These are phyloP conservation scores for Candolleomyces efflorescens DNA, from an alignment of 768 basidiomycete species.

Conservation along the genomic window DNA sequence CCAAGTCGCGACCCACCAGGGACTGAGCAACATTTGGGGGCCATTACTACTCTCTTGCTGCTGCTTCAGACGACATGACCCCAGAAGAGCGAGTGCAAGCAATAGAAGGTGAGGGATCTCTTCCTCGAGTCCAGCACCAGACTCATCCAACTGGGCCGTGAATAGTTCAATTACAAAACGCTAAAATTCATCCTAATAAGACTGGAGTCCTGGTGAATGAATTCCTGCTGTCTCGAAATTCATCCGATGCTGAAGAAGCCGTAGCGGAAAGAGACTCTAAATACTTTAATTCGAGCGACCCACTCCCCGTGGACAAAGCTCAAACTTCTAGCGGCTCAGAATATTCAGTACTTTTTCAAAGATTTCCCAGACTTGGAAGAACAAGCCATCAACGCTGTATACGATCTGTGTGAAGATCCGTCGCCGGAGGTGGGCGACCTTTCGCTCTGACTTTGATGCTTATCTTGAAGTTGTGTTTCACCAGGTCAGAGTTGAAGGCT, in stretches of 20 bases:
- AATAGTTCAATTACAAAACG: background rate
- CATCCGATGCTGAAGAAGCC: background rate
- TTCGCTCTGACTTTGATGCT: slow-evolving; percentile 5
- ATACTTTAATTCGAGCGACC: slow-evolving; percentile 10
- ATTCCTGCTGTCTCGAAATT: background rate
- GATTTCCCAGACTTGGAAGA: slow-evolving; percentile 73
- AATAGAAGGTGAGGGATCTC: background rate
- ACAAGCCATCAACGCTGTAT: slow-evolving; percentile 71
- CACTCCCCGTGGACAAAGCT: slow-evolving; percentile 42
- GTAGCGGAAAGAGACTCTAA: background rate
- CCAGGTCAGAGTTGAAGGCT: slow-evolving; percentile 69
- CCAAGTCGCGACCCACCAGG: too few species aligned
- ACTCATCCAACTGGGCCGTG: background rate
- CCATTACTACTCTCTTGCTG: too few species aligned
- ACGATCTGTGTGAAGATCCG: slow-evolving; percentile 74
- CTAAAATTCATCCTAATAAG: slow-evolving; percentile 9
- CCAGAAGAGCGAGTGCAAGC: background rate
- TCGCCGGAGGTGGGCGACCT: slow-evolving; percentile 39
- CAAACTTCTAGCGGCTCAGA: slow-evolving; percentile 54
- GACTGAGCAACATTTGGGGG: too few species aligned
- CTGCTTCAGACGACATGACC: too few species aligned
- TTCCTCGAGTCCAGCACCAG: background rate
- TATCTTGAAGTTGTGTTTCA: slow-evolving; percentile 1
- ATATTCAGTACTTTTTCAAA: slow-evolving; percentile 55
- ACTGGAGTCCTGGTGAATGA: slow-evolving; percentile 34